Percentiles rank a stretch among this genome's conserved stretches.
phyloP scores from a whole-genome alignment of 805 yeast species.

The Scheffersomyces amazonensis region DNA sequence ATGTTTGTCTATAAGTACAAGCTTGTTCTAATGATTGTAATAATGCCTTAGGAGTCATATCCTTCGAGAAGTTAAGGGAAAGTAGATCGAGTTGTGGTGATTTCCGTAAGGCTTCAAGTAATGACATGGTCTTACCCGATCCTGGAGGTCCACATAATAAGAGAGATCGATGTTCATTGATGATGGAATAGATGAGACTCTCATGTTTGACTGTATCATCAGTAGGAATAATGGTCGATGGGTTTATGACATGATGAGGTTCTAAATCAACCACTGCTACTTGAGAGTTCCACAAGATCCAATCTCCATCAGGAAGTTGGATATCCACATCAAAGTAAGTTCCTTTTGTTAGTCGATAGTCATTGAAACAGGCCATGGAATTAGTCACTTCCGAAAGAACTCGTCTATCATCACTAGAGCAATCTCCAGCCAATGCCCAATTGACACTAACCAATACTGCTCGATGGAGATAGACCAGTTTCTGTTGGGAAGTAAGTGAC shows the following conservation, averaged over 20 bases:
- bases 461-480: conserved; percentile 25
- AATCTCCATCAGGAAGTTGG: conserved; percentile 42
- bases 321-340: conserved; percentile 42
- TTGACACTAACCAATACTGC: conserved; percentile 36
- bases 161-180: conserved; percentile 57
- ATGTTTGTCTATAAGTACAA: conserved; percentile 56
- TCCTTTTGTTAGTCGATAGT: no score
- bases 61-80: conserved; percentile 80
- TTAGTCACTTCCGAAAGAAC: conserved; percentile 29
- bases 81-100: conserved; percentile 58
- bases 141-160: conserved; percentile 96
- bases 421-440: conserved; percentile 71
- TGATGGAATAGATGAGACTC: conserved; percentile 49
- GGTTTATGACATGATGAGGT: conserved; percentile 54
- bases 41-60: conserved; percentile 61
- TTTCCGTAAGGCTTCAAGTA: conserved; percentile 62
- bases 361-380: conserved; percentile 12
- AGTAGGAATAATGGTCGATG: conserved; percentile 74
- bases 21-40: conserved; percentile 67
- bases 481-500: no score
- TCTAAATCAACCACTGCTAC: conserved; percentile 49
- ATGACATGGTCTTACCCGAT: conserved; percentile 92
- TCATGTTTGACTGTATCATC: conserved; percentile 73
- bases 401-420: conserved; percentile 34
- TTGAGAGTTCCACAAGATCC: conserved; percentile 39